Conservation (phyloP, 768 basidiomycete genomes). For the Dendrothele bispora region DNA sequence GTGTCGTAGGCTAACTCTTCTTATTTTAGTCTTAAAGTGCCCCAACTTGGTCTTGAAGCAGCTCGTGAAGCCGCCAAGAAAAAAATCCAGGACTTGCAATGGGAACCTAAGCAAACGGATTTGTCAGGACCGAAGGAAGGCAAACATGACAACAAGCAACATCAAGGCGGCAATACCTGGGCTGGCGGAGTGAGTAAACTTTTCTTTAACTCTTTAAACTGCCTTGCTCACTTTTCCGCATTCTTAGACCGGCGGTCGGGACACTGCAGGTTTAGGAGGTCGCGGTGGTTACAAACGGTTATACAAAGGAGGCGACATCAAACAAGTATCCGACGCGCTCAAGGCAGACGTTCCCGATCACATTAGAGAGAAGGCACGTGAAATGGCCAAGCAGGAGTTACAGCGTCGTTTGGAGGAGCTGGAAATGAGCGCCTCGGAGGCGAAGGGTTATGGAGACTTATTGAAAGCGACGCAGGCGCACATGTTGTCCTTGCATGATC, state of each 20-base stretch:
- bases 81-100: constrained; percentile 56
- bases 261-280: constrained; percentile 67
- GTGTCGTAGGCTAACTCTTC: too few relatives aligned
- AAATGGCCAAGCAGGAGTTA: constrained; percentile 67
- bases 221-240: not conserved
- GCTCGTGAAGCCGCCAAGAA: constrained; percentile 53
- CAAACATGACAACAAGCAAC: constrained; percentile 60
- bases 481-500: constrained; percentile 56
- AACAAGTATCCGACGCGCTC: constrained; percentile 56
- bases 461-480: constrained; percentile 58
- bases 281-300: constrained; percentile 67
- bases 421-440: constrained; percentile 56
- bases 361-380: constrained; percentile 59
- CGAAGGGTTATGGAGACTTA: constrained; percentile 53
- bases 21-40: constrained; percentile 45
- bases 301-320: constrained; percentile 62
- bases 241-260: constrained; percentile 58
- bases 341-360: constrained; percentile 62
- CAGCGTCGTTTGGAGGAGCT: constrained; percentile 61
- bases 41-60: constrained; percentile 55
- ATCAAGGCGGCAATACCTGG: constrained; percentile 63
- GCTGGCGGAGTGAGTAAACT: constrained; percentile 55
- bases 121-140: constrained; percentile 61
- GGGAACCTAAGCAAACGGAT: constrained; percentile 53
- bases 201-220: not conserved